phyloP scores from a whole-genome alignment of 345 rosid genomes.

The Gossypium mustelinum region DNA sequence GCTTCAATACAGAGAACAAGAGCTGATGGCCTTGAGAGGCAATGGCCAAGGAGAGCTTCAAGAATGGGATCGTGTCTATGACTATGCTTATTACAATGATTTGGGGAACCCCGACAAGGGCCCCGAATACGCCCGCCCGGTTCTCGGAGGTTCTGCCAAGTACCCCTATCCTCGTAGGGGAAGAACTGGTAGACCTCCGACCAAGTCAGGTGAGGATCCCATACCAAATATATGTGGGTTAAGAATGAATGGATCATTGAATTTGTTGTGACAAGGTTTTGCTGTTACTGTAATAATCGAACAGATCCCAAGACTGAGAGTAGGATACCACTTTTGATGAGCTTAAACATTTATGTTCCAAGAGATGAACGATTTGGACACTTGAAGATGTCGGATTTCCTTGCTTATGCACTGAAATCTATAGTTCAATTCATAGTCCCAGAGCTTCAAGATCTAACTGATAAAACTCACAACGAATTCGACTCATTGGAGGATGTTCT shows the following conservation, averaged over 20 bases:
- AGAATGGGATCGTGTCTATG: slow-evolving; percentile 80
- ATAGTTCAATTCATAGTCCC: slow-evolving; percentile 56
- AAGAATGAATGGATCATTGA: not conserved
- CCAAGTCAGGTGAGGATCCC: slow-evolving; percentile 20
- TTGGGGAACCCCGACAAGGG: slow-evolving; percentile 51
- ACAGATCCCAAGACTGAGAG: slow-evolving; percentile 66
- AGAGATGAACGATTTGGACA: slow-evolving; percentile 85
- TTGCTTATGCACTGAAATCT: slow-evolving; percentile 74
- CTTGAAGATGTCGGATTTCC: slow-evolving; percentile 77
- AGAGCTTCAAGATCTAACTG: slow-evolving; percentile 53
- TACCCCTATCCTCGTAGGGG: slow-evolving; percentile 90
- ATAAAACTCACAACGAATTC: slow-evolving; percentile 75
- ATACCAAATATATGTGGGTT: not conserved
- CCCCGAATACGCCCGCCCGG: slow-evolving; percentile 48
- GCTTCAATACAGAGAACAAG: slow-evolving; percentile 56
- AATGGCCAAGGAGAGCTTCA: slow-evolving; percentile 60
- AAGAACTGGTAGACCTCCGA: slow-evolving; percentile 64
- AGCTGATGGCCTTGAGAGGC: slow-evolving; percentile 62
- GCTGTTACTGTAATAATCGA: not conserved
- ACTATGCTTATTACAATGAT: slow-evolving; percentile 82
- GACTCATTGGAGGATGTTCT: slow-evolving; percentile 66
- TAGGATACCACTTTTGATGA: slow-evolving; percentile 58
- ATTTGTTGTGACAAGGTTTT: not conserved
- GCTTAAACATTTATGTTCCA: slow-evolving; percentile 76
- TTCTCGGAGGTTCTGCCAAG: slow-evolving; percentile 69